Percentiles rank a stretch among this genome's conserved stretches.
These are phyloP conservation scores for Hypoxylon sp. DNA, from an alignment of 2,329 filamentous ascomycete species.

Conservation along the genomic window DNA sequence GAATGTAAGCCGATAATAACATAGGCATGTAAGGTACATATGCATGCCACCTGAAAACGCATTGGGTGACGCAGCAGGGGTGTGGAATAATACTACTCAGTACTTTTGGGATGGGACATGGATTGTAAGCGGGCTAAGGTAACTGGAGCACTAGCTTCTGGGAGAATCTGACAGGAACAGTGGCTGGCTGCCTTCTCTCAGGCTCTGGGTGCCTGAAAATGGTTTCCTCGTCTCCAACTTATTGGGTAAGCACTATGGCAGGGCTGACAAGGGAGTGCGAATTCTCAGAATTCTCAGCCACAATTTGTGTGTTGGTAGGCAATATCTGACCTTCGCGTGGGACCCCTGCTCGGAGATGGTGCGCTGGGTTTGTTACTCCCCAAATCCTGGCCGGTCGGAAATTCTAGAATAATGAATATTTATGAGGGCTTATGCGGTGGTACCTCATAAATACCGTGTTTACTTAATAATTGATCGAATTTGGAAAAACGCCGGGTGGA, in stretches of 20 bases:
- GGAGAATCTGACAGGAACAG: slow-evolving; percentile 41
- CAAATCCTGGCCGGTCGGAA: slow-evolving; percentile 37
- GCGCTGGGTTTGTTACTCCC: slow-evolving; percentile 32
- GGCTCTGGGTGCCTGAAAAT: slow-evolving; percentile 37
- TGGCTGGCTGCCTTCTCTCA: slow-evolving; percentile 38
- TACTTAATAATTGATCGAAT: slow-evolving; percentile 24
- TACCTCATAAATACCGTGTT: slow-evolving; percentile 21
- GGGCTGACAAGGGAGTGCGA: slow-evolving; percentile 45
- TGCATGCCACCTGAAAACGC: slow-evolving; percentile 40
- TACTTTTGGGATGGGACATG: slow-evolving; percentile 45
- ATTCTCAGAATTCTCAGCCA: slow-evolving; percentile 26
- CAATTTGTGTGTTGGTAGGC: slow-evolving; percentile 39
- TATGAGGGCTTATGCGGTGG: slow-evolving; percentile 39
- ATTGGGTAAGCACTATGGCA: slow-evolving; percentile 42
- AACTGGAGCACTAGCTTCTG: slow-evolving; percentile 39
- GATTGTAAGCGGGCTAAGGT: slow-evolving; percentile 40
- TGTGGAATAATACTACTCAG: slow-evolving; percentile 46
- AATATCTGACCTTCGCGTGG: slow-evolving; percentile 53
- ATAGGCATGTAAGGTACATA: slow-evolving; percentile 12
- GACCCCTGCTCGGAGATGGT: slow-evolving; percentile 44
- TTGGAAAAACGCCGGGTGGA: slow-evolving; percentile 32
- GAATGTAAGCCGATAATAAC: slow-evolving; percentile 29
- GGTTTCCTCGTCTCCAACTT: slow-evolving; percentile 28
- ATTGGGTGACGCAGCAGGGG: slow-evolving; percentile 32
- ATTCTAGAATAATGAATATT: slow-evolving; percentile 43